Conservation (phyloP, 2,329 filamentous ascomycete species). For the Coccinonectria pachysandricola region DNA sequence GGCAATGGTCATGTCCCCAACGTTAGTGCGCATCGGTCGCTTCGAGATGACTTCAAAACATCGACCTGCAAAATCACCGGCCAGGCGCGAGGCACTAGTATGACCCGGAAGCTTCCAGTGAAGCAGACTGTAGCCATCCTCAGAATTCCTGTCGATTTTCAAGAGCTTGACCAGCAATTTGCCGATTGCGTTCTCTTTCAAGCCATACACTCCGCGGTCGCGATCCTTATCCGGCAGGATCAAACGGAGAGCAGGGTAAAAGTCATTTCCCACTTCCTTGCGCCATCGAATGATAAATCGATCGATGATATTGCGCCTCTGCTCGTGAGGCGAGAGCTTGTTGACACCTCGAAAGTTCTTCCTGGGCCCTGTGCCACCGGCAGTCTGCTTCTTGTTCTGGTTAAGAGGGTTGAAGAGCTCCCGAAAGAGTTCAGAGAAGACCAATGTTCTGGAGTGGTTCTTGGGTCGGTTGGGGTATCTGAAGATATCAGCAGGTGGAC, state of each 20-base stretch:
- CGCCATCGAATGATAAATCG: conserved; percentile 83
- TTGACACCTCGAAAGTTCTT: conserved; percentile 47
- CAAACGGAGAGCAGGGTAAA: conserved; percentile 84
- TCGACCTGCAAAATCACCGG: conserved; percentile 84
- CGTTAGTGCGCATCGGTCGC: conserved; percentile 61
- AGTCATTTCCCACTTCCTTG: conserved; percentile 77
- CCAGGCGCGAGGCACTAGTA: conserved; percentile 50
- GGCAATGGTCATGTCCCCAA: conserved; percentile 72
- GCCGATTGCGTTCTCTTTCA: conserved; percentile 86
- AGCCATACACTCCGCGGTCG: conserved; percentile 82
- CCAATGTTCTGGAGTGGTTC: conserved; percentile 69
- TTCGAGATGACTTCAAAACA: conserved; percentile 83
- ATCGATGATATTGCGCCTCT: conserved; percentile 70
- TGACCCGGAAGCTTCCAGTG: conserved; percentile 89
- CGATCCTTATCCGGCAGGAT: conserved; percentile 90
- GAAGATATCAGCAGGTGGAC: too few relatives aligned
- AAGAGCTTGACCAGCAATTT: conserved; percentile 86
- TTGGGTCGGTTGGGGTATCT: conserved; percentile 74
- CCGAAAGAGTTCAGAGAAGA: conserved; percentile 70
- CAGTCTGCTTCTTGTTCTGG: conserved; percentile 68
- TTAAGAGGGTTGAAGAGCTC: conserved; percentile 71
- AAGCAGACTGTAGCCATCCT: conserved; percentile 74
- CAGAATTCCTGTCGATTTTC: conserved; percentile 82
- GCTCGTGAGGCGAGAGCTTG: conserved; percentile 62
- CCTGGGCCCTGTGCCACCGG: conserved; percentile 46